These are phyloP conservation scores for Rubus idaeus DNA, from an alignment of 306 rosid species.

Conservation along the genomic window DNA sequence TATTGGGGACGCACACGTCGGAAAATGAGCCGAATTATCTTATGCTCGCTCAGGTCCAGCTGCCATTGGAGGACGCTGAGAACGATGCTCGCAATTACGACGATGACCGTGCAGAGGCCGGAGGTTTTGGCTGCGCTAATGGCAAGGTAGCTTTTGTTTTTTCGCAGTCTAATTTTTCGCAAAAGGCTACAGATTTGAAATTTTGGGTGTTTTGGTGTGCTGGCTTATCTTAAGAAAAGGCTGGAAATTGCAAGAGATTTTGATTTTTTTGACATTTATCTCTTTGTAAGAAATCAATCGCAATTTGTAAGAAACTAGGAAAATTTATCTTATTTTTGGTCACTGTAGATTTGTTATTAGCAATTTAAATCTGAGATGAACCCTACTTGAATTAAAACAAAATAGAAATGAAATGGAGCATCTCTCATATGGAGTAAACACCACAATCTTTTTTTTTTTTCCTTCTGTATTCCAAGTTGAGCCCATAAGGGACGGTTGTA, in stretches of 20 bases:
- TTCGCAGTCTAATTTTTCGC: not conserved
- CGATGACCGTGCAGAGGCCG: constrained; percentile 74
- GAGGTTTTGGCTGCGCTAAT: constrained; percentile 88
- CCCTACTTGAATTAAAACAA: not conserved
- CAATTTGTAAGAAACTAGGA: not conserved
- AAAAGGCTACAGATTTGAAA: not conserved
- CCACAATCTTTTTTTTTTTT: not conserved
- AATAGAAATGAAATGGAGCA: not conserved
- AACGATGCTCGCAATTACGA: constrained; percentile 93
- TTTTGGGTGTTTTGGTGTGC: not conserved
- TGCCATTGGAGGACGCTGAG: constrained; percentile 90
- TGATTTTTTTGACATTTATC: not conserved
- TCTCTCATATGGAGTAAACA: not conserved
- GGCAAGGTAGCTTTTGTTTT: constrained; percentile 57
- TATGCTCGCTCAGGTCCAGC: constrained; percentile 96
- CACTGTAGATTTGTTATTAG: not conserved
- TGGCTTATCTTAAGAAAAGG: not conserved
- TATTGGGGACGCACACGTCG: constrained; percentile 90
- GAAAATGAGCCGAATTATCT: constrained; percentile 97
- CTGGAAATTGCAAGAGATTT: not conserved
- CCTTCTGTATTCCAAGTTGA: not conserved
- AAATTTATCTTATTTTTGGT: not conserved
- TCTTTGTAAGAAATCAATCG: not conserved
- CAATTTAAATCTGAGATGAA: not conserved
- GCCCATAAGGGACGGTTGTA: not conserved